Conservation (phyloP, 2,329 filamentous ascomycete species). For the Penicillium sp. region DNA sequence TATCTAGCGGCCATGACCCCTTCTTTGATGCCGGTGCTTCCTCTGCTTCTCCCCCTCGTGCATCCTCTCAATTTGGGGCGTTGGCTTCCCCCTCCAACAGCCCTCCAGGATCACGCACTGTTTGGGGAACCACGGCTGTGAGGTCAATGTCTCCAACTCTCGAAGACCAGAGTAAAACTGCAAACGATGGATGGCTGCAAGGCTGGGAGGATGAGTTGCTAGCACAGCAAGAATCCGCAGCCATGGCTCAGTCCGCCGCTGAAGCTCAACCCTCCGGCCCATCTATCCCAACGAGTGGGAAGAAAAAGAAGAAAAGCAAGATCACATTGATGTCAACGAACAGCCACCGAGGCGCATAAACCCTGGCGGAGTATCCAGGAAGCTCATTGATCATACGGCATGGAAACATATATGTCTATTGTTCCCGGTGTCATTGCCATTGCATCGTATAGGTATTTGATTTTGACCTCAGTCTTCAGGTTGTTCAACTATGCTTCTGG, state of each 20-base stretch:
- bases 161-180: slow-evolving; percentile 32
- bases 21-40: slow-evolving; percentile 30
- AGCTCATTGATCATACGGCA: not conserved
- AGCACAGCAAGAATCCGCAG: slow-evolving; percentile 52
- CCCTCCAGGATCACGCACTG: slow-evolving; percentile 68
- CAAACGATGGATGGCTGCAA: slow-evolving; percentile 79
- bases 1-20: slow-evolving; percentile 41
- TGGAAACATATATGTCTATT: not conserved
- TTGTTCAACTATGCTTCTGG: slow-evolving; percentile 1
- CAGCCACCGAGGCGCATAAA: slow-evolving; percentile 54
- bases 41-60: slow-evolving; percentile 41
- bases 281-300: slow-evolving; percentile 31
- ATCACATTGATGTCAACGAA: slow-evolving; percentile 65
- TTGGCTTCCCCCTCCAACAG: slow-evolving; percentile 76
- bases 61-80: slow-evolving; percentile 43
- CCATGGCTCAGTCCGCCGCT: slow-evolving; percentile 48
- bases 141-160: slow-evolving; percentile 54
- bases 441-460: not conserved
- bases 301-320: slow-evolving; percentile 63
- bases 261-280: slow-evolving; percentile 18
- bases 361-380: not conserved
- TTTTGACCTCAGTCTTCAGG: not conserved
- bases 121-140: slow-evolving; percentile 83
- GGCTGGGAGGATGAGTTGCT: slow-evolving; percentile 74
- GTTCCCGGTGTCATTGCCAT: not conserved